Conservation (phyloP, 441 rosid species). For the Syzygium malaccense region DNA sequence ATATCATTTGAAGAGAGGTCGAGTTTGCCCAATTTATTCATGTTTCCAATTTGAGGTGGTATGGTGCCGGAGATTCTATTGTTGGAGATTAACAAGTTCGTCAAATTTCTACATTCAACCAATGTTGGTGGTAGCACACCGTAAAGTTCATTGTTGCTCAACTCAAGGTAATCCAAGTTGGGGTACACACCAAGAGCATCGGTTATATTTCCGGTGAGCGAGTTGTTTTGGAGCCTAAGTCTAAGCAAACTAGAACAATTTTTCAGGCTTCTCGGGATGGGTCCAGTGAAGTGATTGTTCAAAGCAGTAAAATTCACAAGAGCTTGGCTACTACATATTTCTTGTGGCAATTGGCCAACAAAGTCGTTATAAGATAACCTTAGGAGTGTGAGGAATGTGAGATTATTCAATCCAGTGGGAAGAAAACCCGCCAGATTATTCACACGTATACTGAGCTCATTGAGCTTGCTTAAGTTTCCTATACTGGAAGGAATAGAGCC, state of each 20-base stretch:
- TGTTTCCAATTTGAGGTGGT: neutral
- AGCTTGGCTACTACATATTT: neutral
- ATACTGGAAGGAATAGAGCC: neutral
- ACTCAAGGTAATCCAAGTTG: neutral
- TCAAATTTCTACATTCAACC: neutral
- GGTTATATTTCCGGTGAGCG: neutral
- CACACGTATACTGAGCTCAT: rapidly evolving
- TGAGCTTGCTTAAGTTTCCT: neutral
- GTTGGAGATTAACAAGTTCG: neutral
- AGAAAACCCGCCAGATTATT: neutral
- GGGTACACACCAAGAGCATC: neutral
- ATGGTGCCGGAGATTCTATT: neutral
- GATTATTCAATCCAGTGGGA: neutral
- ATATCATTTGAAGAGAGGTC: neutral
- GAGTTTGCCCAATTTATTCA: neutral
- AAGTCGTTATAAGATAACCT: neutral
- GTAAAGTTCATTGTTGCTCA: neutral
- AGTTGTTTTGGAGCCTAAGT: neutral
- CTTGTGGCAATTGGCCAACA: neutral
- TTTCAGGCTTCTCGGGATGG: neutral
- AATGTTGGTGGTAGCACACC: neutral
- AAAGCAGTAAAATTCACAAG: neutral
- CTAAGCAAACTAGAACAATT: neutral
- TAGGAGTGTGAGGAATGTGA: neutral
- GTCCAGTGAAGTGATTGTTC: neutral